These are phyloP conservation scores for Salinomyces thailandicus DNA, from an alignment of 2,329 filamentous ascomycete species.

Conservation along the genomic window DNA sequence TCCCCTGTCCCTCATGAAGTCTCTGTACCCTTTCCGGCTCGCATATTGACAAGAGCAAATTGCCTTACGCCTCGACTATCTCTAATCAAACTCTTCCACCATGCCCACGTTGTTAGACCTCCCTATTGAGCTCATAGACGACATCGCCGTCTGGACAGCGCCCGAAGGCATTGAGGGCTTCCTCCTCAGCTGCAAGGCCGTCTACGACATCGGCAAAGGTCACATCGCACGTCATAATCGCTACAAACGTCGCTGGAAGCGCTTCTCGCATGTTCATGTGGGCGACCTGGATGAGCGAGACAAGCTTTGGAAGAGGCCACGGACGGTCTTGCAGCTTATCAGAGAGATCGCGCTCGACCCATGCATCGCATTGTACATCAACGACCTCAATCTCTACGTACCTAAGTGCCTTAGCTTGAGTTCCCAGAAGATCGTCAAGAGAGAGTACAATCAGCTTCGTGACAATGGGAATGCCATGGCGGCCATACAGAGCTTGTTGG, in stretches of 20 bases:
- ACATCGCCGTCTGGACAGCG: background rate
- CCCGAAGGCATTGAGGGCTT: slow-evolving; percentile 6
- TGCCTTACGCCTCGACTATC: too few relatives aligned
- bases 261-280: too few relatives aligned
- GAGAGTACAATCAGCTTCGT: too few relatives aligned
- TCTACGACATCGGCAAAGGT: slow-evolving; percentile 3
- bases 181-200: slow-evolving; percentile 6
- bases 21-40: too few relatives aligned
- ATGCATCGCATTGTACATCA: background rate
- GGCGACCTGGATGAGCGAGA: too few relatives aligned
- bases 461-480: too few relatives aligned
- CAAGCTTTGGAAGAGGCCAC: background rate
- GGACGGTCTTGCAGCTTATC: background rate
- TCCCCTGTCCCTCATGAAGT: too few relatives aligned
- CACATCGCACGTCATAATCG: slow-evolving; percentile 2
- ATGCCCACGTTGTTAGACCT: slow-evolving; percentile 2
- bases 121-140: slow-evolving; percentile 3
- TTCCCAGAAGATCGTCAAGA: too few relatives aligned
- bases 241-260: slow-evolving; percentile 1
- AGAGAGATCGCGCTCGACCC: background rate
- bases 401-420: too few relatives aligned
- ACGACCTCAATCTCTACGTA: background rate
- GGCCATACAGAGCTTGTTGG: too few relatives aligned
- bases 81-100: too few relatives aligned
- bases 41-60: too few relatives aligned